phyloP scores from a whole-genome alignment of 148 eudicot species.

The Gaultheria prostrata region DNA sequence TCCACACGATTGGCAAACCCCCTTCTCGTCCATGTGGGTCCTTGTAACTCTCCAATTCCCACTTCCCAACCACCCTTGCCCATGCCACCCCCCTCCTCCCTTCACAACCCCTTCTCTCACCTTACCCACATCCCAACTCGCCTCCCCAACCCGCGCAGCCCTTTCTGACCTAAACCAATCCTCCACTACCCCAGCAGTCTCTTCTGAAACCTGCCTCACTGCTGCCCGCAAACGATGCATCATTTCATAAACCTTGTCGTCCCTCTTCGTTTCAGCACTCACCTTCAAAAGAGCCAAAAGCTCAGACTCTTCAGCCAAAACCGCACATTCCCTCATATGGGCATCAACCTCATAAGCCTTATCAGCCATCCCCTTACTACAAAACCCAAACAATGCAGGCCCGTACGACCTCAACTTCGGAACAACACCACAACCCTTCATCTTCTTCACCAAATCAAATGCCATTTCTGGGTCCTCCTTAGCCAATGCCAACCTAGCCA shows the following conservation, averaged over 20 bases:
- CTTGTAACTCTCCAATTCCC: conserved; percentile 77
- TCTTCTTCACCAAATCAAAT: conserved; percentile 67
- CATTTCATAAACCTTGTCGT: conserved; percentile 74
- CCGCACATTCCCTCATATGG: conserved; percentile 74
- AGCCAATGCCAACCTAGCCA: conserved; percentile 74
- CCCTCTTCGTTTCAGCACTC: conserved; percentile 49
- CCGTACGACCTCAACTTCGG: conserved; percentile 82
- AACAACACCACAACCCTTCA: conserved; percentile 50
- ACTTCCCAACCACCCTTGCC: conserved; percentile 93
- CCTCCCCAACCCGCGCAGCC: conserved; percentile 53
- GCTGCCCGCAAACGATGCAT: conserved; percentile 62
- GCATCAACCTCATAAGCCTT: conserved; percentile 68
- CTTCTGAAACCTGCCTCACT: conserved; percentile 80
- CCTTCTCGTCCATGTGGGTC: conserved; percentile 59
- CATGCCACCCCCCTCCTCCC: conserved; percentile 99
- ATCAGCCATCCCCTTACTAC: conserved; percentile 58
- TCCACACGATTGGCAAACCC: conserved; percentile 65
- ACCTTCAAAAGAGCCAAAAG: conserved; percentile 65
- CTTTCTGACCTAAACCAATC: conserved; percentile 66
- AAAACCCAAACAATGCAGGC: conserved; percentile 83
- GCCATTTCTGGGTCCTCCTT: conserved; percentile 84
- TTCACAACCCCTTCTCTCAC: conserved; percentile 67
- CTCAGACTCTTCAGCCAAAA: conserved; percentile 70
- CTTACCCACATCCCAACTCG: conserved; percentile 59
- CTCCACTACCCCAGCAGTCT: conserved; percentile 58